A percentile compares a stretch with the other conserved stretches of the same genome.
Evolutionary conservation across 345 rosid genomes (phyloP).

Genomic region (Cardiospermum halicacabum): DNA sequence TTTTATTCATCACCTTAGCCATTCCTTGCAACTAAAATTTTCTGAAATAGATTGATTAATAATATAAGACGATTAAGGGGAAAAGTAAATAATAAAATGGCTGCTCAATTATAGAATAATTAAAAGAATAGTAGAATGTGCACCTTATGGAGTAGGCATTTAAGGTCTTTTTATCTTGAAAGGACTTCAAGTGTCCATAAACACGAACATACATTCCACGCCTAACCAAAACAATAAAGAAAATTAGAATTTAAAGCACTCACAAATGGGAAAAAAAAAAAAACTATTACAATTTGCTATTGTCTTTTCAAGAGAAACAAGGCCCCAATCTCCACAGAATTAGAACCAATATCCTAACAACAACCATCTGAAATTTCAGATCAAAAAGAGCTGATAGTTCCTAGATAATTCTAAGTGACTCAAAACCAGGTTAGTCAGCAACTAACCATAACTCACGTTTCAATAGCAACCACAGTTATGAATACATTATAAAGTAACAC

Average conservation of each 20-base stretch:
- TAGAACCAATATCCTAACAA: not conserved
- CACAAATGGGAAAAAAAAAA: not conserved
- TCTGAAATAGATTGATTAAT: too few relatives aligned
- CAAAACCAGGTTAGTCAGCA: not conserved
- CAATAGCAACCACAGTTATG: too few relatives aligned
- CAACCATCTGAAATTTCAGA: not conserved
- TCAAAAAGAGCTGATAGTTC: not conserved
- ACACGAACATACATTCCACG: constrained; percentile 84
- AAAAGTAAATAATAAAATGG: not conserved
- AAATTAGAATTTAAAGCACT: constrained; percentile 3
- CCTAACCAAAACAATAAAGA: constrained; percentile 30
- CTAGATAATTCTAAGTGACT: not conserved
- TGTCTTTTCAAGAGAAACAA: not conserved
- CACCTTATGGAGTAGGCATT: constrained; percentile 79
- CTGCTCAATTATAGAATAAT: not conserved
- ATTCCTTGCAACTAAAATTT: too few relatives aligned
- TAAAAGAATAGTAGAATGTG: not conserved
- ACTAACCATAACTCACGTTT: not conserved
- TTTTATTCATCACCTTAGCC: too few relatives aligned
- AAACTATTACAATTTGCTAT: not conserved
- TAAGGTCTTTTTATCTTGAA: constrained; percentile 68
- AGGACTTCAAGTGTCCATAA: constrained; percentile 68
- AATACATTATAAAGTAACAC: not conserved
- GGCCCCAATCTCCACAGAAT: not conserved
- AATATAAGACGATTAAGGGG: too few relatives aligned